Base-by-base conservation (phyloP, 1,284 basidiomycete genomes). In the Ceratobasidium sp. region DNA sequence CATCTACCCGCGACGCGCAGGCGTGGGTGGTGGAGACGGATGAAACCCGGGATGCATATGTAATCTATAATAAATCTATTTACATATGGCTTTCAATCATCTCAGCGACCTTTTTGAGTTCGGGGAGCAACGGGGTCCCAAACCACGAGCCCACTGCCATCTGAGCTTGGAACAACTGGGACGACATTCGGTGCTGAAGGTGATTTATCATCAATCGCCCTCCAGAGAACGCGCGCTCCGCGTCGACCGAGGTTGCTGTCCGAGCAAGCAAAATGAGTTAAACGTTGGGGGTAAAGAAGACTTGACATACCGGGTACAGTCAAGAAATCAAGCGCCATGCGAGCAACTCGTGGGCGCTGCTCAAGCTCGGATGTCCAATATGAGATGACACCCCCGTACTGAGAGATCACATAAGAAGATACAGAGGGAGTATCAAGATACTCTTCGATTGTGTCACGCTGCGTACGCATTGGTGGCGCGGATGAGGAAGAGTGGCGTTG, bases 131-230 rank as follows among this genome's bases (percentile, higher is more conserved):
- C 1, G 54, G 67, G 5, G 67, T 72, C 1, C 67, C 54, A 29
- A 59, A 72, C 67, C 67, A 72, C 7, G 56, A 45, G 1, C 67
- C 56, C 14, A 72, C 27, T 3, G 67, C 56, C 67, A 72, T 60
- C 67, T 72, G 59, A 2, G 67, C 56, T 27, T 56, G 45, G 45
- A 72, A 72, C 2, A 56, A 59, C 1, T 54, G 48, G 11, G 60
- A 11, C 19, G 44, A 36, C 56, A 45, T 72, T 11, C 67, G 67
- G 36, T 72, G 56, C n/a, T 69, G 65, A 8, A 22, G 50, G 36
- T 69, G 47, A 27, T 69, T 69, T 14, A 69, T 51, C 15, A 45
- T 45, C 67, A 72, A 59, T 11, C 67, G 36, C 1, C 67, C 67
- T 6, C 67, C 67, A 0, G 67, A 72, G 45, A 72, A 72, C 15